Percentiles rank a stretch among this genome's conserved stretches.
Conservation (phyloP, 2,329 filamentous ascomycete genomes). For the Arthrobotrys sphaeroides region DNA sequence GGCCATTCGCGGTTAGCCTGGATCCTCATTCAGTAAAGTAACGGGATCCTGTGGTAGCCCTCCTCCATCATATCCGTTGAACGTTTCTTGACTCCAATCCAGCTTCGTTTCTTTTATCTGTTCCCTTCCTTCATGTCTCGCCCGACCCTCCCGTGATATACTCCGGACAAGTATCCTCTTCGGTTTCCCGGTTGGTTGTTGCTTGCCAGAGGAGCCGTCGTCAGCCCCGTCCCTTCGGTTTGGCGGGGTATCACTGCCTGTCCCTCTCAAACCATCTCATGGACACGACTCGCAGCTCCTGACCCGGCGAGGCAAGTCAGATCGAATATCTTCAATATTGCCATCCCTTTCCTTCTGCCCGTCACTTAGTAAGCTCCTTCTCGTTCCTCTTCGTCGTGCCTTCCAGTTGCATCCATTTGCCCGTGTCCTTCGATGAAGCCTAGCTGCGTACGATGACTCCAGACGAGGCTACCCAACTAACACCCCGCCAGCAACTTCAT, state of each 20-base stretch:
- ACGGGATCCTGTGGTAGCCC: conserved; percentile 44
- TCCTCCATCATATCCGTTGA: background rate
- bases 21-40: conserved; percentile 35
- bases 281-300: conserved; percentile 9
- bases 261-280: conserved; percentile 42
- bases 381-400: background rate
- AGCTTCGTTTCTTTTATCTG: background rate
- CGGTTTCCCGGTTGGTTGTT: background rate
- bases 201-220: background rate
- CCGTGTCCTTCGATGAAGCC: background rate
- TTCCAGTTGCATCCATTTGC: conserved; percentile 23
- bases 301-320: background rate
- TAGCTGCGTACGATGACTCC: conserved; percentile 36
- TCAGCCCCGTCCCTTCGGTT: conserved; percentile 20
- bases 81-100: background rate
- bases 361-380: conserved; percentile 47
- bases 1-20: conserved; percentile 20
- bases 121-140: background rate
- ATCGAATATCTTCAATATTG: background rate
- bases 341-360: background rate
- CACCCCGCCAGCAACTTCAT: conserved; percentile 40
- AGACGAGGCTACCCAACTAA: conserved; percentile 45
- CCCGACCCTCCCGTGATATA: background rate
- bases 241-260: conserved; percentile 26
- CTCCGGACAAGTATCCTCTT: conserved; percentile 11